Evolutionary conservation across 345 rosid genomes (phyloP).

Genomic region (Combretum micranthum): DNA sequence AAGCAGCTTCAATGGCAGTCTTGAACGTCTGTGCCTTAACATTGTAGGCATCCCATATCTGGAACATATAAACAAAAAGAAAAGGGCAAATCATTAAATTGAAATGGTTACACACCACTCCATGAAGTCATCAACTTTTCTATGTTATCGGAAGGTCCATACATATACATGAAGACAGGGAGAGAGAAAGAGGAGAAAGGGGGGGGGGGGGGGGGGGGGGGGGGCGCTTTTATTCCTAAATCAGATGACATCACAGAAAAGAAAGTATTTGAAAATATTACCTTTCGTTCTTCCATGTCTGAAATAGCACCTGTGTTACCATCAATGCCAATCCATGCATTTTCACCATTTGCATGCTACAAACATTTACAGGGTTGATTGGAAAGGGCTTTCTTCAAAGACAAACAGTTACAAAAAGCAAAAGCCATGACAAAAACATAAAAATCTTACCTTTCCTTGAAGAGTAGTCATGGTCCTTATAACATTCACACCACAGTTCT

Average conservation of each 20-base stretch:
- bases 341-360: conserved; percentile 95
- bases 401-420: neutral
- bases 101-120: no score
- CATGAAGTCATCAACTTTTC: no score
- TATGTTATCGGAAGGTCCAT: no score
- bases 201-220: no score
- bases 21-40: conserved; percentile 94
- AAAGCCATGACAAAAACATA: neutral
- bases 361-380: conserved; percentile 3
- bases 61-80: conserved; percentile 2
- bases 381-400: neutral
- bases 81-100: neutral
- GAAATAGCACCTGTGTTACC: conserved; percentile 86
- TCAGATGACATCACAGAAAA: no score
- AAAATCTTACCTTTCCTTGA: conserved; percentile 69
- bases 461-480: conserved; percentile 76
- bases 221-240: no score
- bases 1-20: conserved; percentile 90
- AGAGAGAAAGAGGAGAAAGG: no score
- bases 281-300: conserved; percentile 91
- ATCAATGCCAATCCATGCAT: conserved; percentile 93
- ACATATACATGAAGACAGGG: no score
- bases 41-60: conserved; percentile 97
- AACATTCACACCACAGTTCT: conserved; percentile 79
- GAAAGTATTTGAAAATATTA: conserved; percentile 8